A percentile compares a stretch with the other conserved stretches of the same genome.
Evolutionary conservation across 1,139 yeast species (phyloP).

Genomic region (Debaryomyces subglobosus): DNA sequence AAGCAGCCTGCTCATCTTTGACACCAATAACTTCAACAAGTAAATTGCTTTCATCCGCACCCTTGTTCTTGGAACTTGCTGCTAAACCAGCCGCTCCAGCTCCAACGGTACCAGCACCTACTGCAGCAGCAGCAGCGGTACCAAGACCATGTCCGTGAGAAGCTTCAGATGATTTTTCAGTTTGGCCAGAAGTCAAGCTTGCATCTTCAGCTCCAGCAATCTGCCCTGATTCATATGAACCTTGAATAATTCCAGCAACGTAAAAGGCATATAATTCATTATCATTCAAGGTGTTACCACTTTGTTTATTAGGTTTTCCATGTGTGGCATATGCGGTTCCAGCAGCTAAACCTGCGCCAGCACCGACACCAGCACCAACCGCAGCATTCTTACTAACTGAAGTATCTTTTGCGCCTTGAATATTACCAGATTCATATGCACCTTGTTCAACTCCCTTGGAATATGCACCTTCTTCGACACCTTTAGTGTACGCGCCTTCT

Average conservation of each 20-base stretch:
- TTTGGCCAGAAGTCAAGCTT: neutral
- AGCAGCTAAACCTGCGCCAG: conserved; percentile 3
- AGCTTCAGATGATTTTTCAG: neutral
- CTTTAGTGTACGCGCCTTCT: neutral
- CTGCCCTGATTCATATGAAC: conserved; percentile 8
- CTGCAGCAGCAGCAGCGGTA: conserved; percentile 1
- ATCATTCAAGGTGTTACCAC: neutral
- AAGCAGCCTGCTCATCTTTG: conserved; percentile 35
- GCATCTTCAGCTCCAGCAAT: conserved; percentile 7
- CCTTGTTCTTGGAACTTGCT: conserved; percentile 1
- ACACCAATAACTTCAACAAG: conserved; percentile 45
- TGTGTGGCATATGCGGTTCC: conserved; percentile 3
- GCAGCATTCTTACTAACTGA: conserved; percentile 12
- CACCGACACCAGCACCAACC: conserved; percentile 11
- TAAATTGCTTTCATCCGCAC: conserved; percentile 18
- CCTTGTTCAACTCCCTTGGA: neutral
- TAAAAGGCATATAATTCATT: conserved; percentile 1
- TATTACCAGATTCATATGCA: conserved; percentile 6
- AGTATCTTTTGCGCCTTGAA: neutral
- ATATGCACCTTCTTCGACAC: neutral
- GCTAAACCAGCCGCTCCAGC: conserved; percentile 2
- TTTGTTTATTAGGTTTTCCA: neutral
- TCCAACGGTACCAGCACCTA: conserved; percentile 6
- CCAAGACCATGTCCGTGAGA: neutral
- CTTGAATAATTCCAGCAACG: conserved; percentile 6